Percentiles rank a stretch among this genome's conserved stretches.
Evolutionary conservation across 2,329 filamentous ascomycete genomes (phyloP).

Genomic region (Paramyrothecium sp.): DNA sequence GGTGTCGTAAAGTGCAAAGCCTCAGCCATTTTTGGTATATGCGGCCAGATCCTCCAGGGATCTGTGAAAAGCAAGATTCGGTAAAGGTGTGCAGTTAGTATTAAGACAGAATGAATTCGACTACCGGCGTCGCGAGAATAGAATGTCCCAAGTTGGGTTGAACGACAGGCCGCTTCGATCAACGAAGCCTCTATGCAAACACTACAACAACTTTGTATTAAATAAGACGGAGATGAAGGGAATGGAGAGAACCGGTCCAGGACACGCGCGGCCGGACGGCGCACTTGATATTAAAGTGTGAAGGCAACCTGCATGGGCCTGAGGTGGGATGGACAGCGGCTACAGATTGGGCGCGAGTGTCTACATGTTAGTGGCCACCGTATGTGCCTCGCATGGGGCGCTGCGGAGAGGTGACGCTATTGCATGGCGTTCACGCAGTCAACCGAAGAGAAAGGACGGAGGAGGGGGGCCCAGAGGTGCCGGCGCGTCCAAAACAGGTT

Average conservation of each 20-base stretch:
- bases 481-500: conserved; percentile 15
- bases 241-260: conserved; percentile 27
- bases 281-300: not conserved
- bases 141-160: conserved; percentile 7
- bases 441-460: conserved; percentile 7
- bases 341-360: conserved; percentile 16
- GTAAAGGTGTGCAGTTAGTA: conserved; percentile 19
- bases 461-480: conserved; percentile 11
- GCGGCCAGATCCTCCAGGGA: conserved; percentile 18
- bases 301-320: not conserved
- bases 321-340: conserved; percentile 17
- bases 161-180: conserved; percentile 44
- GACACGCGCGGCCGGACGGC: conserved; percentile 8
- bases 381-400: conserved; percentile 13
- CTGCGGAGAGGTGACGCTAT: conserved; percentile 1
- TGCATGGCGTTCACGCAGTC: not conserved
- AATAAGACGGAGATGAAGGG: conserved; percentile 31
- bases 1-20: conserved; percentile 17
- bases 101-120: conserved; percentile 20
- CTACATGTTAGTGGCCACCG: conserved; percentile 20
- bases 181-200: conserved; percentile 36
- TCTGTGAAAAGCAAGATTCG: conserved; percentile 4
- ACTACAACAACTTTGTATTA: conserved; percentile 21
- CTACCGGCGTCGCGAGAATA: conserved; percentile 33
- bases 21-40: conserved; percentile 46